Percentiles rank a stretch among this genome's conserved stretches.
phyloP scores from a whole-genome alignment of 257 asterid species.

The Solanum pimpinellifolium region DNA sequence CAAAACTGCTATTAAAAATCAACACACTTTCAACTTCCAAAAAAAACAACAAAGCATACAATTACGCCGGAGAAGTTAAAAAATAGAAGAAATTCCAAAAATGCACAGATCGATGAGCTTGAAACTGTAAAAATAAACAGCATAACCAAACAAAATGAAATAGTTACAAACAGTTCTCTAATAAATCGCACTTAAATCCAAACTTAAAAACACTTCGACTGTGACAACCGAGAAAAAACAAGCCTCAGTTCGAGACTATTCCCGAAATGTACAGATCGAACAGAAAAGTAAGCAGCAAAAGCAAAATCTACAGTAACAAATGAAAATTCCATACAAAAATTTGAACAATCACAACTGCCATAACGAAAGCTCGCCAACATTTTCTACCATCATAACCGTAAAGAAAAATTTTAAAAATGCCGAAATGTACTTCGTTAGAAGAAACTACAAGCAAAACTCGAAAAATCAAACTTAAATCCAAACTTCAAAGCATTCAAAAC shows the following conservation, averaged over 20 bases:
- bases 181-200: not conserved
- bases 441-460: not conserved
- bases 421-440: not conserved
- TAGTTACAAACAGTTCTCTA: not conserved
- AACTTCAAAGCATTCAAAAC: not conserved
- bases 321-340: not conserved
- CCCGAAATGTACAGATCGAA: conserved; percentile 16
- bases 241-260: not conserved
- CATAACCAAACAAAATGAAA: not conserved
- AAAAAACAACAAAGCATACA: not conserved
- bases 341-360: not conserved
- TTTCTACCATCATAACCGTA: not conserved
- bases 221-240: not conserved
- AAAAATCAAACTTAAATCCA: not conserved
- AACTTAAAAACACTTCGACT: not conserved
- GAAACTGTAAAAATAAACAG: not conserved
- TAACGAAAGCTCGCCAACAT: not conserved
- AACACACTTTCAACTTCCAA: not conserved
- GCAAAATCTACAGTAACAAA: not conserved
- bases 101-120: not conserved
- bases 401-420: not conserved
- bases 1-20: not conserved
- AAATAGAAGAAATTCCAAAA: not conserved
- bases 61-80: not conserved
- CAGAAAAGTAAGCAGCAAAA: not conserved